Evolutionary conservation across 1,284 basidiomycete genomes (phyloP), one percentile per base, ranked within the genome.

Genomic region (Meira miltonrushii): DNA sequence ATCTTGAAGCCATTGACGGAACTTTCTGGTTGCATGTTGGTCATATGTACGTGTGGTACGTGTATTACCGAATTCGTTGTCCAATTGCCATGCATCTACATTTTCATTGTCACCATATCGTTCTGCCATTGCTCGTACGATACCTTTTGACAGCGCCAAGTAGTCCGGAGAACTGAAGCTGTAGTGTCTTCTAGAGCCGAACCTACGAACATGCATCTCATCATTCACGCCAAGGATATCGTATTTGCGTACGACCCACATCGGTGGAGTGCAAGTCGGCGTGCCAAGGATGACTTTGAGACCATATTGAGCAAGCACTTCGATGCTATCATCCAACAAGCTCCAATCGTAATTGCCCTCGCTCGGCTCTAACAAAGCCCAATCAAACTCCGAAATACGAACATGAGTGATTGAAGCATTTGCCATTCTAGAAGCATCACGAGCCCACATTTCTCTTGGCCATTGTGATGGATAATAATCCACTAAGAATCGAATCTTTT

Each of bases 391-490:
- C 57, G 61, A 61, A 40, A 69, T 65, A 9, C 67, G 62, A 6
- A 64, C 67, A 33, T 67, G 62, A 8, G 54, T 58, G 33, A 69
- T 50, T 15, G 54, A 60, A 44, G 60, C 61, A 51, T 58, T 59
- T 50, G 65, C 65, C 65, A 67, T 69, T 47, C 51, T 54, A 17
- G 55, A 53, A 0, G 65, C 65, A 39, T 69, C 67, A 49, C 57
- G 54, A 7, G 59, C 58, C 67, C 60, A 62, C 21, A 64, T 55
- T 23, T 58, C 61, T 21, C 59, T 59, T 38, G 61, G 61, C 67
- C 65, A 68, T 43, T 68, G 67, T 8, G 63, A 51, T 3, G 67
- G 67, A 52, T 69, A 69, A 59, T 69, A 69, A 59, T 67, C 67
- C 53, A 64, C 62, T n/a, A 62, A 64, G 55, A 67, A 65, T 47